Evolutionary conservation across 2,329 filamentous ascomycete species (phyloP).

Genomic region (Botrytis fabae): DNA sequence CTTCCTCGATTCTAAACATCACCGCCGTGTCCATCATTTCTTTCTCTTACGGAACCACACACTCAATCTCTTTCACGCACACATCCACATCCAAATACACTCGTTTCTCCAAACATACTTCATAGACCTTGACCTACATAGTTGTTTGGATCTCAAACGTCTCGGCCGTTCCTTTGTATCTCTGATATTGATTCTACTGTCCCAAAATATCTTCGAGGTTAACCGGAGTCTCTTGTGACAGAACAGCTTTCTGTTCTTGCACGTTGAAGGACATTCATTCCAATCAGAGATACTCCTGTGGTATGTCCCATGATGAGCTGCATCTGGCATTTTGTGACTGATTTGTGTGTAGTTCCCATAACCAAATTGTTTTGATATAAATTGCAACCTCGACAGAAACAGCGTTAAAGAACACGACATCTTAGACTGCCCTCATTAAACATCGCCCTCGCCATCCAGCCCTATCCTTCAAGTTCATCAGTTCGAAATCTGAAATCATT

Average conservation of each 20-base stretch:
- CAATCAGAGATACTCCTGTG: background rate
- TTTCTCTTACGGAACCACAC: background rate
- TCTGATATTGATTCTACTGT: background rate
- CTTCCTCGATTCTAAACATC: constrained; percentile 11
- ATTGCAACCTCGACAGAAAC: background rate
- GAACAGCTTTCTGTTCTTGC: constrained; percentile 4
- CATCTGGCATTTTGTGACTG: background rate
- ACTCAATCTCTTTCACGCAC: constrained; percentile 2
- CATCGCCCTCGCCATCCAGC: background rate
- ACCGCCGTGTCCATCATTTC: constrained; percentile 19
- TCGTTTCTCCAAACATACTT: constrained; percentile 20
- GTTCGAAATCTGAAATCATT: background rate
- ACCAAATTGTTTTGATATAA: background rate
- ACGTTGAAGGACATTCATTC: background rate
- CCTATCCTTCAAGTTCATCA: background rate
- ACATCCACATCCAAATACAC: constrained; percentile 16
- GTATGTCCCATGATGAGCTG: background rate
- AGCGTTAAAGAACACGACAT: background rate
- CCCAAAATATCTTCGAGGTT: background rate
- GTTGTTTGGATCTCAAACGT: background rate
- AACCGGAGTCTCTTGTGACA: background rate
- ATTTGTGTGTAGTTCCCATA: background rate
- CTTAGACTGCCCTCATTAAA: background rate
- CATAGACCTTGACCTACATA: background rate
- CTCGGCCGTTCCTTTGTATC: background rate